Conservation (phyloP, 768 basidiomycete species). For the Boletus edulis region DNA sequence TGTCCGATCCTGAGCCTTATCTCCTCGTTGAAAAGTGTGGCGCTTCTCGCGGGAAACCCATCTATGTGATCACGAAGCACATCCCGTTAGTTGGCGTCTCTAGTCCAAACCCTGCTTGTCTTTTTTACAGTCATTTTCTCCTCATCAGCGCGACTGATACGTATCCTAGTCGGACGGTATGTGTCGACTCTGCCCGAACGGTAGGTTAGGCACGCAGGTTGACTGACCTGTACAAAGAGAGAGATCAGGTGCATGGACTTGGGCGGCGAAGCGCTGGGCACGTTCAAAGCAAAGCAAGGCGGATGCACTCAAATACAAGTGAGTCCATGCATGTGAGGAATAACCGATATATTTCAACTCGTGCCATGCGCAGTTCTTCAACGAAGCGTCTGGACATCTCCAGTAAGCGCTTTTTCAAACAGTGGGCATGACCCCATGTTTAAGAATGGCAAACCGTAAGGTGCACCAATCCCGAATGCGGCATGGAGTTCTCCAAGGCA, state of each 20-base stretch:
- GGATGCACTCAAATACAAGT: constrained; percentile 44
- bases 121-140: constrained; percentile 14
- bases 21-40: constrained; percentile 43
- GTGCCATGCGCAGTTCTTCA: constrained; percentile 34
- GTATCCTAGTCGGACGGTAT: constrained; percentile 34
- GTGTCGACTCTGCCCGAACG: constrained; percentile 9
- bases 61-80: constrained; percentile 43
- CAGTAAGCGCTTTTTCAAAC: constrained; percentile 28
- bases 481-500: constrained; percentile 40
- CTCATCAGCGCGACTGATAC: constrained; percentile 28
- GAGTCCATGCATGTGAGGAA: constrained; percentile 6
- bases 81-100: constrained; percentile 35
- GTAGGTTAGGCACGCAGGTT: constrained; percentile 1
- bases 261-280: constrained; percentile 37
- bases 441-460: constrained; percentile 18
- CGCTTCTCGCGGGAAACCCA: constrained; percentile 39
- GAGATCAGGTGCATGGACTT: constrained; percentile 46
- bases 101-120: constrained; percentile 7
- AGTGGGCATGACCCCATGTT: not conserved
- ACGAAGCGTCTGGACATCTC: constrained; percentile 35
- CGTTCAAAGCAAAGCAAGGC: constrained; percentile 39
- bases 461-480: constrained; percentile 40
- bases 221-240: constrained; percentile 26
- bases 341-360: constrained; percentile 1
- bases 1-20: constrained; percentile 33